Conservation (phyloP, 805 yeast genomes). For the Wickerhamiella galacta region DNA sequence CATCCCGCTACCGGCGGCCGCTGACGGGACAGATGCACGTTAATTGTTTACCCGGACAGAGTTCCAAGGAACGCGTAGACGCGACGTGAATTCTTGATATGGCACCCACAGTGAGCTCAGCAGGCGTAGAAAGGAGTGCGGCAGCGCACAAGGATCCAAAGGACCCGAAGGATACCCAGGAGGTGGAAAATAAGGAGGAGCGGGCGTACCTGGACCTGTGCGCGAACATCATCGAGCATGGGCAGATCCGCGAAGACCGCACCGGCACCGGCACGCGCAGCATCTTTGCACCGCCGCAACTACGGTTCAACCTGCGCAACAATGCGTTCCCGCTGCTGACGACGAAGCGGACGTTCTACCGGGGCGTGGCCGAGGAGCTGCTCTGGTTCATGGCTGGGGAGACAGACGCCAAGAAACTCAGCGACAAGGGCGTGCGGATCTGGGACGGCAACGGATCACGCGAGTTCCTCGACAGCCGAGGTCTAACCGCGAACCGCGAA, state of each 20-base stretch:
- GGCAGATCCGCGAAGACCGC: constrained; percentile 86
- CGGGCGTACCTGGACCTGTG: constrained; percentile 78
- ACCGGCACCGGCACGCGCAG: constrained; percentile 95
- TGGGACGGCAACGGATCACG: constrained; percentile 99
- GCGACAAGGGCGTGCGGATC: constrained; percentile 79
- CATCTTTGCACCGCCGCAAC: constrained; percentile 89
- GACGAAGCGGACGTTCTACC: constrained; percentile 79
- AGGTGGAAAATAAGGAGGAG: constrained; percentile 42
- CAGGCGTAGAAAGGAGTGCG: too few relatives aligned
- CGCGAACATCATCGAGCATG: constrained; percentile 54
- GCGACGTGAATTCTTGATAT: too few relatives aligned
- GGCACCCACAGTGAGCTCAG: too few relatives aligned
- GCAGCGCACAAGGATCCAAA: too few relatives aligned
- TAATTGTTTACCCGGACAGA: too few relatives aligned
- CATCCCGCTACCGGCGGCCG: too few relatives aligned
- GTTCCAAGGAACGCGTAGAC: too few relatives aligned
- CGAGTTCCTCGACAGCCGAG: constrained; percentile 71
- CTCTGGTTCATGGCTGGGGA: constrained; percentile 86
- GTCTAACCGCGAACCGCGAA: constrained; percentile 61
- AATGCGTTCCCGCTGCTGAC: constrained; percentile 77
- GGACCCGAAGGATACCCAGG: too few relatives aligned
- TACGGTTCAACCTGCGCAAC: constrained; percentile 59
- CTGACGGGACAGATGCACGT: too few relatives aligned
- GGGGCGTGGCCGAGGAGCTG: constrained; percentile 76
- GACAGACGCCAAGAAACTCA: constrained; percentile 67